A percentile compares a stretch with the other conserved stretches of the same genome.
phyloP scores from a whole-genome alignment of 805 yeast genomes.

The Suhomyces canberraensis region DNA sequence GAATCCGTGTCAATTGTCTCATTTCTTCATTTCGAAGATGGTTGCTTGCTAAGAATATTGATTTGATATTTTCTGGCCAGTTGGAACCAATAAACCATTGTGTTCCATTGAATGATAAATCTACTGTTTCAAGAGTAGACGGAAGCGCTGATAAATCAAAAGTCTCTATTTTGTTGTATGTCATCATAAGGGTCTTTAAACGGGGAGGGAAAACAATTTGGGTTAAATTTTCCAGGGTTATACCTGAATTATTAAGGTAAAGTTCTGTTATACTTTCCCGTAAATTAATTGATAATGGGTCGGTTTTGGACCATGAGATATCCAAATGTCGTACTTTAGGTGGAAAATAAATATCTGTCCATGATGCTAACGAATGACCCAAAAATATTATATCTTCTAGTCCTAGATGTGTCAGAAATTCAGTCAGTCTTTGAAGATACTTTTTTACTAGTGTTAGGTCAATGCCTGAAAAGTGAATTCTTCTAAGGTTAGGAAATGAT shows the following conservation, averaged over 20 bases:
- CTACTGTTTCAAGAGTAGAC: slow-evolving; percentile 26
- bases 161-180: slow-evolving; percentile 23
- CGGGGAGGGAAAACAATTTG: slow-evolving; percentile 16
- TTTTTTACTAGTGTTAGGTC: slow-evolving; percentile 13
- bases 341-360: slow-evolving; percentile 29
- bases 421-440: slow-evolving; percentile 1
- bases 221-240: slow-evolving; percentile 12
- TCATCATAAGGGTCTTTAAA: slow-evolving; percentile 31
- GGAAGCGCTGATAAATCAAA: slow-evolving; percentile 26
- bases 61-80: slow-evolving; percentile 27
- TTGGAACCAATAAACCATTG: slow-evolving; percentile 5
- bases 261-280: slow-evolving; percentile 24
- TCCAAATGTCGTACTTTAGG: slow-evolving; percentile 25
- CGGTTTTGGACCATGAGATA: slow-evolving; percentile 33
- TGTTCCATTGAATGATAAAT: slow-evolving; percentile 23
- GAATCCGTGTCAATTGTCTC: slow-evolving; percentile 12
- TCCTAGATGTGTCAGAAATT: slow-evolving; percentile 10
- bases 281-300: slow-evolving; percentile 20
- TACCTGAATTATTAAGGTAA: slow-evolving; percentile 30
- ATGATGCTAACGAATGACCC: slow-evolving; percentile 29
- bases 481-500: slow-evolving; percentile 22
- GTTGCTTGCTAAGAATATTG: slow-evolving; percentile 22
- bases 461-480: slow-evolving; percentile 28
- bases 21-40: slow-evolving; percentile 17
- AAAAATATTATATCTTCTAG: slow-evolving; percentile 28